Conservation (phyloP, 2,329 filamentous ascomycete species). For the Truncatella angustata region DNA sequence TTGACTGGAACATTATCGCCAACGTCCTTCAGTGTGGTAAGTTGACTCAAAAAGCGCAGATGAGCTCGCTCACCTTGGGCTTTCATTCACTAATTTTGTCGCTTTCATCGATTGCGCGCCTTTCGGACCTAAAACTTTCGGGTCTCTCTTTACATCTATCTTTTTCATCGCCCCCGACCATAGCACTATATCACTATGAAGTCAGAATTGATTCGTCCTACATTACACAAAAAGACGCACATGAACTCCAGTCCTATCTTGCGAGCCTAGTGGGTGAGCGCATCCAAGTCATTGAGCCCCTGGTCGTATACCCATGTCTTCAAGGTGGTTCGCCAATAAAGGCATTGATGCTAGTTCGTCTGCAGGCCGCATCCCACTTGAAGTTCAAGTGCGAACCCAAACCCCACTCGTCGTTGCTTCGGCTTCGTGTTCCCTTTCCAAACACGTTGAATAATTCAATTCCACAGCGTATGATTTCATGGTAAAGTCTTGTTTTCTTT, state of each 20-base stretch:
- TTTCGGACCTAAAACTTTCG: no score
- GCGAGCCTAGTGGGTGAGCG: not conserved
- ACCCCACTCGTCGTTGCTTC: not conserved
- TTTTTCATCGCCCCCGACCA: no score
- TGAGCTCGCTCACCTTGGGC: no score
- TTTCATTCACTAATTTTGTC: no score
- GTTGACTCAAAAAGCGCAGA: no score
- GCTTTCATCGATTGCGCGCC: no score
- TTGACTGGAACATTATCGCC: no score
- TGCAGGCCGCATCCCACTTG: conserved; percentile 6
- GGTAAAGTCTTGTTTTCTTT: no score
- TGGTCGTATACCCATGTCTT: not conserved
- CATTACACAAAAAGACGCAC: not conserved
- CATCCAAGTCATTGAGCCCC: not conserved
- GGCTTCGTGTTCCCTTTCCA: not conserved
- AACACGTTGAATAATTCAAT: not conserved
- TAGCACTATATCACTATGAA: not conserved
- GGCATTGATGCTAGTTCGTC: conserved; percentile 4
- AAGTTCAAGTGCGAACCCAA: not conserved
- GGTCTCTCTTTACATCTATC: no score
- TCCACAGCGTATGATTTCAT: no score
- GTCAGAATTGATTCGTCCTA: not conserved
- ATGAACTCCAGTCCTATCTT: not conserved
- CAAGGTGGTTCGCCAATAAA: not conserved
- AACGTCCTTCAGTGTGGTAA: not conserved